A percentile compares a stretch with the other conserved stretches of the same genome.
These are phyloP conservation scores for Phytophthora pini DNA, from an alignment of 352 stramenopile genomes.

Conservation along the genomic window DNA sequence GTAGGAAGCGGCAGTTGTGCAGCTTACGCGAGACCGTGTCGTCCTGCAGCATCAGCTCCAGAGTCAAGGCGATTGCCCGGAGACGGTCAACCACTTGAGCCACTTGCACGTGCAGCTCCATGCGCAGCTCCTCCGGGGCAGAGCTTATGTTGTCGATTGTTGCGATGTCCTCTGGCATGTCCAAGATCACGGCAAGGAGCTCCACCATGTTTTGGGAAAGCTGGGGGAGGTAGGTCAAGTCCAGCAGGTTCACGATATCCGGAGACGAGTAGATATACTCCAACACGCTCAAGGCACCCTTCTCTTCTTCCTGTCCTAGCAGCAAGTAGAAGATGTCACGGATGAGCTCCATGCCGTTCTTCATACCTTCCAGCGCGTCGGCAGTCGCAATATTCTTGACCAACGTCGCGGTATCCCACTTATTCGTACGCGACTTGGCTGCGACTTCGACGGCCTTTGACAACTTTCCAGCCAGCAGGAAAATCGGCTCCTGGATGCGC, in stretches of 20 bases:
- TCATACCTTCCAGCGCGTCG: constrained; percentile 63
- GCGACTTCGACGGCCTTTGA: constrained; percentile 70
- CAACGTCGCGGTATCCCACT: constrained; percentile 56
- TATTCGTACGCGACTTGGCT: constrained; percentile 53
- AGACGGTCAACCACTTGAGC: constrained; percentile 66
- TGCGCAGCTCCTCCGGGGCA: constrained; percentile 49
- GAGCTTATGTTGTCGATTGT: constrained; percentile 49
- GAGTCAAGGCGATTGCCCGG: constrained; percentile 45
- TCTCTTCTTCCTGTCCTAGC: constrained; percentile 60
- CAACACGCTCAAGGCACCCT: constrained; percentile 58
- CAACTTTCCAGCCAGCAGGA: constrained; percentile 78
- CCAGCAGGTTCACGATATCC: constrained; percentile 63
- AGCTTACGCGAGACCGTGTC: constrained; percentile 52
- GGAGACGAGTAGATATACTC: constrained; percentile 67
- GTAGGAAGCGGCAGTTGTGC: constrained; percentile 66
- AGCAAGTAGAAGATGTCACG: constrained; percentile 77
- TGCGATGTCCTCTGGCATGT: constrained; percentile 80
- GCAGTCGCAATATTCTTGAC: constrained; percentile 69
- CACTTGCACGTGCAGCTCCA: constrained; percentile 78
- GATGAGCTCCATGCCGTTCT: constrained; percentile 63
- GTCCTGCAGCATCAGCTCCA: constrained; percentile 73
- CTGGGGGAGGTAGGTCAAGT: constrained; percentile 65
- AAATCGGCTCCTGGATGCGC: constrained; percentile 81
- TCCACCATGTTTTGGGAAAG: constrained; percentile 78
- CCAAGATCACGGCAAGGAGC: constrained; percentile 74